phyloP scores from a whole-genome alignment of 441 rosid genomes.

The Eruca vesicaria region DNA sequence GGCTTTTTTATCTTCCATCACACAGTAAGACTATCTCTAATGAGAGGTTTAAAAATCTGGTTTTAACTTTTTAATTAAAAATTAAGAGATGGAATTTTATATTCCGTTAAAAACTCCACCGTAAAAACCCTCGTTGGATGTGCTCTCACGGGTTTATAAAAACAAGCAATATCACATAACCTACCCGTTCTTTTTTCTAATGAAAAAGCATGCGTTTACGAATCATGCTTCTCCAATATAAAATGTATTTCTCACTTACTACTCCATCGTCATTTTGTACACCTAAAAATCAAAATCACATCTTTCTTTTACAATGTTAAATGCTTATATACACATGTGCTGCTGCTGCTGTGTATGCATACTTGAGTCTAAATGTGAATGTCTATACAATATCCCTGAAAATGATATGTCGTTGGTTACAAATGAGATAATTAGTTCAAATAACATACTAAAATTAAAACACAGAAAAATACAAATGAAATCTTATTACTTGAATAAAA shows the following conservation, averaged over 20 bases:
- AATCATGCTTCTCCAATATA: slow-evolving; percentile 9
- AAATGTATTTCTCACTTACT: neutral
- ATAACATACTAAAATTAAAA: neutral
- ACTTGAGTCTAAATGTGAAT: slow-evolving; percentile 22
- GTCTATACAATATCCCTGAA: slow-evolving; percentile 9
- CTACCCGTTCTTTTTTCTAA: neutral
- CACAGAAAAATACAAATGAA: slow-evolving; percentile 13
- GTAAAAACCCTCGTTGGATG: no score
- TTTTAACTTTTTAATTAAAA: no score
- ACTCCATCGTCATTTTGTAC: neutral
- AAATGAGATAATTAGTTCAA: slow-evolving; percentile 7
- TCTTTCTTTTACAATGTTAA: neutral
- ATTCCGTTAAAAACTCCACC: no score
- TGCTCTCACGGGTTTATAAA: neutral
- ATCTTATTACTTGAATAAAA: neutral
- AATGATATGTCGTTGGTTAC: slow-evolving; percentile 27
- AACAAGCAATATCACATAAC: neutral
- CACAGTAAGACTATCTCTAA: no score
- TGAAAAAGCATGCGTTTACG: neutral
- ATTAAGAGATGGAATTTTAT: no score
- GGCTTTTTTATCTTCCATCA: neutral
- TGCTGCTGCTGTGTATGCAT: slow-evolving; percentile 10
- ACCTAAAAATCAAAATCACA: slow-evolving; percentile 1
- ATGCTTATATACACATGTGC: slow-evolving; percentile 13
- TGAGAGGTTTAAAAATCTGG: no score